Evolutionary conservation across 805 yeast genomes (phyloP).

Genomic region (Metschnikowia picachoensis): DNA sequence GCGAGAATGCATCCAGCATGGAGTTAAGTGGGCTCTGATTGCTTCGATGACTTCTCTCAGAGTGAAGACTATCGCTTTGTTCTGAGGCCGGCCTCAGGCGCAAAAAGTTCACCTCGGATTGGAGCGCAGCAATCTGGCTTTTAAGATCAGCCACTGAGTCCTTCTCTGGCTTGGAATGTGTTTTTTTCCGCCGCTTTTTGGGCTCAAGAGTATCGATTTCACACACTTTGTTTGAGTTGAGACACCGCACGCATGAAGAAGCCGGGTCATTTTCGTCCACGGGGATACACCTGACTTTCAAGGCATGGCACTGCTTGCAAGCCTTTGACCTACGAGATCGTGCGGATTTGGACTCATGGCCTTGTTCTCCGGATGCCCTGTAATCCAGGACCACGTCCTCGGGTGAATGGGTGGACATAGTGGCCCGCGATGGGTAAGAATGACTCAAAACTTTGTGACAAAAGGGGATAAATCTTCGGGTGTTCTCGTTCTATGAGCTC

Average conservation of each 20-base stretch:
- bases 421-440: neutral
- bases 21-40: neutral
- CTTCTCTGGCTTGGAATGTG: conserved; percentile 15
- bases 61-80: neutral
- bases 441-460: no score
- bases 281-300: conserved; percentile 84
- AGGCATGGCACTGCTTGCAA: conserved; percentile 71
- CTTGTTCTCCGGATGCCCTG: conserved; percentile 1
- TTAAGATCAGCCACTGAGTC: conserved; percentile 21
- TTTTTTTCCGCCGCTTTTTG: conserved; percentile 44
- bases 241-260: conserved; percentile 72
- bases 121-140: conserved; percentile 19
- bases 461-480: no score
- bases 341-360: conserved; percentile 5
- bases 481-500: no score
- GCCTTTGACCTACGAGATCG: conserved; percentile 48
- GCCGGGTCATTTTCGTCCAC: conserved; percentile 52
- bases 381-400: conserved; percentile 11
- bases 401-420: conserved; percentile 8
- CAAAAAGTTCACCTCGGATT: conserved; percentile 14
- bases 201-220: conserved; percentile 61
- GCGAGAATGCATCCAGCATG: conserved; percentile 13
- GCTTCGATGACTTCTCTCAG: neutral
- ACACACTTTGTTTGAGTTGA: conserved; percentile 60
- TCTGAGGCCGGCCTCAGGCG: conserved; percentile 7